Evolutionary conservation across 306 rosid genomes (phyloP), one percentile per base, ranked within the genome.

Genomic region (Corylus avellana): DNA sequence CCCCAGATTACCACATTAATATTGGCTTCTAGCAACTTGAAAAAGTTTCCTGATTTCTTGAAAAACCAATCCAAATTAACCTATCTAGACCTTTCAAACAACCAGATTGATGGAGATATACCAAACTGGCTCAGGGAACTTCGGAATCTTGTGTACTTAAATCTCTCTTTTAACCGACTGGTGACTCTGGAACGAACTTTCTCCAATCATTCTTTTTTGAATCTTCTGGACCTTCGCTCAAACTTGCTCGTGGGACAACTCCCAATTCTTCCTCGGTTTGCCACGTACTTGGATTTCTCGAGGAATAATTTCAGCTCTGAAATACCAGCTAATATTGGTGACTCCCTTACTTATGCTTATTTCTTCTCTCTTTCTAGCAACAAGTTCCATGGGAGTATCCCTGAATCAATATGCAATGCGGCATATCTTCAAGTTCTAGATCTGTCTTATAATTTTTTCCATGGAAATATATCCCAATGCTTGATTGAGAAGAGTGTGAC

Each of bases 321-420:
- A 8, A 75, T 85, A 2, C 81, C 79, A 0, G 0, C 49, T 8
- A 3, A 13, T 3, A 73, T 69, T 42, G 83, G 79, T 8, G 1
- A 17, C 3, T 58, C n/a, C 53, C 63, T 79, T 0, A 0, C 0
- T 0, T 1, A 0, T 0, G 9, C 82, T 0, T 0, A 12, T 0
- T 88, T 75, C 80, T 49, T 80, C 29, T 88, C 91, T 44, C 75
- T 88, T 8, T 70, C 91, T 56, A 75, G 75, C 70, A 88, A 83
- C 39, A 1, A 9, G 0, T 49, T 88, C 1, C 1, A 3, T 0
- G 88, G 91, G 0, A 12, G 0, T 22, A 76, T 83, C 10, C 85
- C 86, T 0, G 14, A 13, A 14, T 85, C 89, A 12, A 22, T 88
- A 7, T 88, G 91, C 87, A 73, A 14, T 37, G 73, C 69, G 0